Base-by-base conservation (phyloP, 768 basidiomycete species). In the Mycena leptocephala region DNA sequence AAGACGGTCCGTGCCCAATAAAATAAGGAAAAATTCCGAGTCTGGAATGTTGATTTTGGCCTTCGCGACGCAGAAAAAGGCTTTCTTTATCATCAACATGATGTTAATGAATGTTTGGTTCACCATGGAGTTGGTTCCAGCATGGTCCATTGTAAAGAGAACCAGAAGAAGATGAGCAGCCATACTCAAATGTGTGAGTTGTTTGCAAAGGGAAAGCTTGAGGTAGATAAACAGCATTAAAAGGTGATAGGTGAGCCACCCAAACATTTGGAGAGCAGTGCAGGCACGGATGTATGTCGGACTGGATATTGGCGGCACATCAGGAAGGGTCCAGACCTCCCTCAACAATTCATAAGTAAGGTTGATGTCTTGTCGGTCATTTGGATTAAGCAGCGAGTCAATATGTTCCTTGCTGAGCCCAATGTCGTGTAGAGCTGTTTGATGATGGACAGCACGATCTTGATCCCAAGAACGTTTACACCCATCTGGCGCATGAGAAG, bases 81-180 rank as follows among this genome's bases (percentile, higher is more conserved):
- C 81, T 67, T 87, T 87, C 79, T 86, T 88, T 69, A 87, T 80
- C 84, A 86, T 86, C 10, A 84, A 74, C 80, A 82, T 80, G 53
- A 87, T 76, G 70, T 88, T 84, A 2, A 74, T n/a, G 66, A 81
- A 87, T 0, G 83, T 79, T 4, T 78, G 76, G 2, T 72, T 78
- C 0, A 82, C 81, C 28, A 87, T 79, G 56, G 84, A 84, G 0
- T 26, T 13, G 9, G 71, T 78, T 3, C 66, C 67, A 10, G 61
- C 72, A 11, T 39, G n/a, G 32, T 74, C 39, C 7, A 16, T 33
- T 13, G 65, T 55, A 70, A 77, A 82, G 16, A 84, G 65, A 2
- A 59, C 53, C 5, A 85, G 48, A 0, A 76, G 64, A 10, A 87
- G 76, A n/a, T n/a, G n/a, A n/a, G n/a, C n/a, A n/a, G n/a, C n/a